Base-by-base conservation (phyloP, 495 filamentous ascomycete genomes). In the Aspergillus cavernicola region DNA sequence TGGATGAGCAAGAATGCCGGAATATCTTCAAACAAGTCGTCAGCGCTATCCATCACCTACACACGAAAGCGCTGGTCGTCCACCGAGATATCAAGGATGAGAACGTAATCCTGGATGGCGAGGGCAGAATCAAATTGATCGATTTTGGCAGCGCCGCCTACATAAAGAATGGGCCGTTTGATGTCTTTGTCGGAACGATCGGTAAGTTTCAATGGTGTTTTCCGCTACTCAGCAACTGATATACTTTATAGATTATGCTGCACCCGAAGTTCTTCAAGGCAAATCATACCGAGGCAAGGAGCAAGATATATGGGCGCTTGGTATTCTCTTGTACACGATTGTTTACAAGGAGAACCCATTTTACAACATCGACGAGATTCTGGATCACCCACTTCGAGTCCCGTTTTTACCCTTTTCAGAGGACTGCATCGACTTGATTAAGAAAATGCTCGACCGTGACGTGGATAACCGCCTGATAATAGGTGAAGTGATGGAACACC, bases 291-390 rank as follows among this genome's bases (percentile, higher is more conserved):
- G 88, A 55, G 93, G 93, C 61, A 95, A 92, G 69, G 92, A 96
- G 66, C 95, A 98, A 74, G 93, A 98, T 57, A 90, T 97, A 48
- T 98, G 93, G 93, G 93, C 93, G 12, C 80, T 97, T n/a, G 93
- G 93, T 16, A 97, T 98, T 57, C 79, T 97, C 7, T 84, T 98
- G 26, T 98, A 98, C 75, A 98, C 93, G 15, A 96, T 98, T 58
- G 87, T 96, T 57, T 98, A 97, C 78, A 97, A 97, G 68, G 93
- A 98, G 73, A 98, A 98, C 63, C 93, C 93, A 3, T 98, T 98
- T 73, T 98, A 98, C 79, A 95, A 88, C 67, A 92, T 98, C 61
- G 95, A 98, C 66, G 93, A 98, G 72, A 98, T 98, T 60, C 91
- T 97, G 79, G 93, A 98, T 68, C 92, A 92, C 55, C 93, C 96